phyloP scores from a whole-genome alignment of 805 yeast genomes.

The Cephaloascus albidus region DNA sequence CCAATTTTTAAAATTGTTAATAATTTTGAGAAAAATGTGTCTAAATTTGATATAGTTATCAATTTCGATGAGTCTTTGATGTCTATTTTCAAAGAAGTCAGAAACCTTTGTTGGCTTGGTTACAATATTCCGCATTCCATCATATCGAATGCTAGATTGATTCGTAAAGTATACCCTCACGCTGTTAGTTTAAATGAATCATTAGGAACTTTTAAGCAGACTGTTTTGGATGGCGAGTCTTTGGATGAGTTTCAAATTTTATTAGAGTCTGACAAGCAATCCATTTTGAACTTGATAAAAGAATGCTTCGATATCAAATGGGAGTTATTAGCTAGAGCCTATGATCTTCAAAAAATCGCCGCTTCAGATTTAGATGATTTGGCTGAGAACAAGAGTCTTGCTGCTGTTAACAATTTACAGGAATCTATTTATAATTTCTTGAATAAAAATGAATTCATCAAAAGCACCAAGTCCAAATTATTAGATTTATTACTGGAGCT shows the following conservation, averaged over 20 bases:
- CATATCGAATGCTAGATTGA: slow-evolving; percentile 33
- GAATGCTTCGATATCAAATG: slow-evolving; percentile 35
- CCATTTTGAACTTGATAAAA: slow-evolving; percentile 21
- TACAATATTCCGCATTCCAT: slow-evolving; percentile 50
- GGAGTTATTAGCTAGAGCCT: slow-evolving; percentile 40
- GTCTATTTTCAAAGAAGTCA: slow-evolving; percentile 42
- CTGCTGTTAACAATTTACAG: slow-evolving; percentile 20
- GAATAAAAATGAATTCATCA: slow-evolving; percentile 17
- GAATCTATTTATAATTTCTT: slow-evolving; percentile 15
- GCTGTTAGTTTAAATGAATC: slow-evolving; percentile 47
- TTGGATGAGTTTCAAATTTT: slow-evolving; percentile 33
- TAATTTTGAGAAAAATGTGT: slow-evolving; percentile 8
- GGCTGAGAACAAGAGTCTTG: slow-evolving; percentile 18
- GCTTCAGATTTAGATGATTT: slow-evolving; percentile 12
- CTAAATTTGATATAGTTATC: slow-evolving; percentile 23
- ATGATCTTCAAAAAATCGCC: slow-evolving; percentile 29
- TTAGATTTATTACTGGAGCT: slow-evolving; percentile 11
- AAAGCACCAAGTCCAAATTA: slow-evolving; percentile 15
- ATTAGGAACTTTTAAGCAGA: slow-evolving; percentile 25
- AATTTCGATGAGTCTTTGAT: slow-evolving; percentile 41
- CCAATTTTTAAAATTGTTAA: slow-evolving; percentile 28
- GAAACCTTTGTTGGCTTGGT: slow-evolving; percentile 38
- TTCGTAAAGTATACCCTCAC: slow-evolving; percentile 46
- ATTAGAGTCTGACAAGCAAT: slow-evolving; percentile 20
- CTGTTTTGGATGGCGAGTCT: slow-evolving; percentile 17